Conservation (phyloP, 371 early-diverging fungal species). For the Mucor racemosus region DNA sequence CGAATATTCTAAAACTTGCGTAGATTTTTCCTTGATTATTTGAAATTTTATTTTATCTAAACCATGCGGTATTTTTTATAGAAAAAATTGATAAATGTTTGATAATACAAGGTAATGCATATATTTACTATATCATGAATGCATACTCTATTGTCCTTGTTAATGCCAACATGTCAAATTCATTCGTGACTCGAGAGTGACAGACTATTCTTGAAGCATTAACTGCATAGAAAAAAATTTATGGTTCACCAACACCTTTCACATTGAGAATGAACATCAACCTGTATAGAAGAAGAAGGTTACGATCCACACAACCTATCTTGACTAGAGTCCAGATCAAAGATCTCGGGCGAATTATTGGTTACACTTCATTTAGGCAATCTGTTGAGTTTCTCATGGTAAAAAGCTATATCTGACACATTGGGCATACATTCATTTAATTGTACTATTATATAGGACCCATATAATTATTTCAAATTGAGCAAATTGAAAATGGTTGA, state of each 20-base stretch:
- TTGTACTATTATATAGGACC: constrained; percentile 20
- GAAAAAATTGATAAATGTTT: too few species aligned
- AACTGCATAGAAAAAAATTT: not conserved
- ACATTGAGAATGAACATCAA: constrained; percentile 20
- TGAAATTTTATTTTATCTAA: too few species aligned
- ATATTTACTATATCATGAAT: too few species aligned
- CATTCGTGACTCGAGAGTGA: not conserved
- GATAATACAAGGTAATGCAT: too few species aligned
- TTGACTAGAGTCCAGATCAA: constrained; percentile 34
- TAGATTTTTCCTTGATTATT: too few species aligned
- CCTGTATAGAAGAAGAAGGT: constrained; percentile 20
- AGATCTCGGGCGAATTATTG: constrained; percentile 32
- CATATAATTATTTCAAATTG: constrained; percentile 29
- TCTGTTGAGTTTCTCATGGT: constrained; percentile 40
- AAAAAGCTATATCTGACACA: not conserved
- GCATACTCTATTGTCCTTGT: too few species aligned
- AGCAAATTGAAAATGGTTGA: constrained; percentile 30
- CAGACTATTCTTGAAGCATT: constrained; percentile 2
- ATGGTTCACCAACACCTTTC: not conserved
- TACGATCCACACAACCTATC: constrained; percentile 32
- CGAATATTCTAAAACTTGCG: too few species aligned
- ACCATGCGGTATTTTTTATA: too few species aligned
- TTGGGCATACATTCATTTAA: too few species aligned
- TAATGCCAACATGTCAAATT: not conserved
- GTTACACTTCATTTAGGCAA: constrained; percentile 27